Evolutionary conservation across 2,329 filamentous ascomycete genomes (phyloP), one percentile per base, ranked within the genome.

Genomic region (Colletotrichum shisoi): DNA sequence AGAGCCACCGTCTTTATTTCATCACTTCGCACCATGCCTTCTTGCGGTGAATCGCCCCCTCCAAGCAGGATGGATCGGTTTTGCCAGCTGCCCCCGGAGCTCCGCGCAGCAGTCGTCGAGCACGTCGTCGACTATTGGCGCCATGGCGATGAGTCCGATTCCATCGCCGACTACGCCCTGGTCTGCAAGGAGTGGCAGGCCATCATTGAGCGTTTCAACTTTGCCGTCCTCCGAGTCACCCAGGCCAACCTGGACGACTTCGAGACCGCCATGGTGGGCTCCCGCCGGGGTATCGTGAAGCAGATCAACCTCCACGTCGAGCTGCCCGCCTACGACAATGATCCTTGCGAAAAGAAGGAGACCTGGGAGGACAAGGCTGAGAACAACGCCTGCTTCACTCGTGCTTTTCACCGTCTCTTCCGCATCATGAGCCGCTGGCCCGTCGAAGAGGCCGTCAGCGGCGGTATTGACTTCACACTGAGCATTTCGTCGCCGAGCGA

Each of bases 171-270:
- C 34, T 73, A 73, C 46, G 74, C 73, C 27, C 68, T 70, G 15
- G 73, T 75, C 54, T 73, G 72, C 63, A 57, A 58, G 52, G 71
- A 73, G 21, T 75, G 74, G 74, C 72, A 73, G 13, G 69, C 66
- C 13, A 63, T 69, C 44, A 59, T 75, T 37, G 74, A 75, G 60
- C 67, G 69, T 44, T 62, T 66, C 62, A 73, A 69, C 63, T 75
- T 75, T 58, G 42, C 57, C 11, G 53, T 57, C 15, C 63, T 75
- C 19, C 60, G 63, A 6, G 60, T 75, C 34, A 67, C 68, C 27
- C 65, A 62, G 21, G 46, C 31, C 8, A 64, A 71, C 31, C 56
- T 74, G 44, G 8, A 51, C 49, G 60, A 70, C 5, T 72, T 75
- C 54, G 72, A 71, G 21, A 58, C 61, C 17, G 52, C 68, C 44